Evolutionary conservation across 108 stramenopile genomes (phyloP), one percentile per base, ranked within the genome.

Genomic region (Stephanodiscus triporus): DNA sequence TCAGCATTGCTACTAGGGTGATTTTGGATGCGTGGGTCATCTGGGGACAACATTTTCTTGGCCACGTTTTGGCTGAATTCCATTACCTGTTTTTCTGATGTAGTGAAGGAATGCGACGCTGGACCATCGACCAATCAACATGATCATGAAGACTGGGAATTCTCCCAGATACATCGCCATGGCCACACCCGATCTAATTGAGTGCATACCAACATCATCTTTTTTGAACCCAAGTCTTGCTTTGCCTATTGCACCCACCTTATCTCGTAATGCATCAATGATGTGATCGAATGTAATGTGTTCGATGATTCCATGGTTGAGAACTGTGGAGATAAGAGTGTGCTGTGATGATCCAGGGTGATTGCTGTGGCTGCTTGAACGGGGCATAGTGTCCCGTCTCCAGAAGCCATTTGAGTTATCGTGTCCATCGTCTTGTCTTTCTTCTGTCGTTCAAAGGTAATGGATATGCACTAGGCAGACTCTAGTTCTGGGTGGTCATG

Each of bases 401-500:
- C 32, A 6, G 68, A 43, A 17, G 49, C 1, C 9, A 65, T 36
- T 55, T 65, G n/a, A n/a, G n/a, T n/a, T n/a, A n/a, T n/a, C n/a
- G n/a, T n/a, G n/a, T n/a, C n/a, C n/a, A n/a, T n/a, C 4, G 6
- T 36, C 48, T 49, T 50, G 27, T 66, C 73, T 20, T 51, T 60
- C 30, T 75, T 75, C 22, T 75, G 65, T 17, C 6, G 34, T 6
- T 57, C 56, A 27, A 75, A 75, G 36, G 54, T 75, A 47, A 75
- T 75, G 63, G 66, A 66, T 14, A 75, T 37, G 58, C 45, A 38
- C 7, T 75, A 55, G 10, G 60, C 42, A n/a, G n/a, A n/a, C n/a
- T n/a, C n/a, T n/a, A n/a, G n/a, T n/a, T n/a, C n/a, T n/a, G n/a
- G n/a, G n/a, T 2, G 19, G 26, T 24, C 32, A 16, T 58, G 73